A percentile compares a stretch with the other conserved stretches of the same genome.
Evolutionary conservation across 306 rosid genomes (phyloP).

Genomic region (Casuarina equisetifolia): DNA sequence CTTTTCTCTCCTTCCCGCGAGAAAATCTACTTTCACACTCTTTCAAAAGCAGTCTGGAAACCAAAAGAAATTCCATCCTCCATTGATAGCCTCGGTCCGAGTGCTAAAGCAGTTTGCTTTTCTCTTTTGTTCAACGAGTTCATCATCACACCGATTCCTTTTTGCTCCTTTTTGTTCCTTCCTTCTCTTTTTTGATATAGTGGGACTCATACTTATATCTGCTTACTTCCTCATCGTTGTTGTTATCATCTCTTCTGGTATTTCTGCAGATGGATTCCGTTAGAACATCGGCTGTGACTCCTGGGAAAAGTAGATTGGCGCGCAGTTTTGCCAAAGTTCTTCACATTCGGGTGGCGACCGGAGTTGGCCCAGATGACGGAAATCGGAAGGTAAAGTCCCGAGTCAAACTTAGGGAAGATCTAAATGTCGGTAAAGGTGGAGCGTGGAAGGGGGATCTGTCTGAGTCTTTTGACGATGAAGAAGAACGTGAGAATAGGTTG

Average conservation of each 20-base stretch:
- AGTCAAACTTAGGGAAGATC: constrained; percentile 37
- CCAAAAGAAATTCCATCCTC: constrained; percentile 44
- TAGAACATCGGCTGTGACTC: constrained; percentile 52
- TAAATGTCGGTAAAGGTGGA: constrained; percentile 25
- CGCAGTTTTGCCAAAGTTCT: constrained; percentile 79
- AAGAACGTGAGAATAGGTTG: constrained; percentile 56
- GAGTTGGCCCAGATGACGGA: constrained; percentile 58
- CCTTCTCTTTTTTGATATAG: neutral
- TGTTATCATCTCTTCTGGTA: constrained; percentile 18
- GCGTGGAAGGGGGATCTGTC: constrained; percentile 10
- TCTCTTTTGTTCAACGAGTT: constrained; percentile 40
- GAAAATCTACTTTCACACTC: constrained; percentile 28
- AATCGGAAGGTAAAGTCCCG: constrained; percentile 45
- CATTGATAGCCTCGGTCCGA: constrained; percentile 53
- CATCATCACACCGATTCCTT: constrained; percentile 30
- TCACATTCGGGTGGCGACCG: constrained; percentile 57
- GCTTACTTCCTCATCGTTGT: too few relatives aligned
- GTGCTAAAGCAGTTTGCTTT: constrained; percentile 68
- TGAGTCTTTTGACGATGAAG: constrained; percentile 37
- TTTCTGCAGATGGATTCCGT: constrained; percentile 75
- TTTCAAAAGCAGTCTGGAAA: constrained; percentile 30
- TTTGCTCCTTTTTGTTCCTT: neutral
- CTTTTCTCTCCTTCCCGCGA: constrained; percentile 17
- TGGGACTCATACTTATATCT: neutral
- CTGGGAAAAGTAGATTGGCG: constrained; percentile 64